Evolutionary conservation across 345 rosid species (phyloP).

Genomic region (Aquilaria yunnanensis): DNA sequence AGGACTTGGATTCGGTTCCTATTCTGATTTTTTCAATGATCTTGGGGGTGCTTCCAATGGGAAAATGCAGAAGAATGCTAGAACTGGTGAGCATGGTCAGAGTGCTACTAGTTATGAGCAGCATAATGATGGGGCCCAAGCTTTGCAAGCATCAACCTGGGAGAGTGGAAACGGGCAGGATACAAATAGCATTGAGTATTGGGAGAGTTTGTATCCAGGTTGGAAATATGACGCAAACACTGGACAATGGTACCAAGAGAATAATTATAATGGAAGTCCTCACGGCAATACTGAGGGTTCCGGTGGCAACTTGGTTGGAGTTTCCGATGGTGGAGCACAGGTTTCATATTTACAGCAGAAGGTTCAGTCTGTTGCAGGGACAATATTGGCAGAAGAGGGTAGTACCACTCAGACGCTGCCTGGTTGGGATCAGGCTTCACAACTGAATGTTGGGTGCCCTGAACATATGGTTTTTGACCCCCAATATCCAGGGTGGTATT

Average conservation of each 20-base stretch:
- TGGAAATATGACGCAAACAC: conserved; percentile 70
- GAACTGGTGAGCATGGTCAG: conserved; percentile 10
- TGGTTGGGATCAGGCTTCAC: conserved; percentile 62
- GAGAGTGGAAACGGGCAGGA: conserved; percentile 41
- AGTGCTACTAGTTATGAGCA: conserved; percentile 21
- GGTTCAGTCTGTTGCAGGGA: conserved; percentile 45
- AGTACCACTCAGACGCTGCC: conserved; percentile 51
- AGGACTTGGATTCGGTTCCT: conserved; percentile 52
- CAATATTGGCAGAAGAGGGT: conserved; percentile 25
- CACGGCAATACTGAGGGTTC: conserved; percentile 31
- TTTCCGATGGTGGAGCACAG: conserved; percentile 38
- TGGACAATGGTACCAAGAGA: conserved; percentile 84
- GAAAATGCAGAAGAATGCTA: conserved; percentile 5
- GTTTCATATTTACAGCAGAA: conserved; percentile 51
- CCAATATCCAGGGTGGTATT: conserved; percentile 97
- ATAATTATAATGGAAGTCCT: conserved; percentile 26
- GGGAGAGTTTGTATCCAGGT: conserved; percentile 88
- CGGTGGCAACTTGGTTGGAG: conserved; percentile 28
- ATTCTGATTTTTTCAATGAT: conserved; percentile 68
- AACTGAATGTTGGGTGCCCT: conserved; percentile 64
- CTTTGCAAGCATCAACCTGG: conserved; percentile 18
- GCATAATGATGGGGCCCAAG: conserved; percentile 26
- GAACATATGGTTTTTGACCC: conserved; percentile 87
- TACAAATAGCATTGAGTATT: conserved; percentile 46
- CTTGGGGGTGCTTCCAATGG: conserved; percentile 27